Conservation (phyloP, 129 eudicot species). For the Centaurea solstitialis region DNA sequence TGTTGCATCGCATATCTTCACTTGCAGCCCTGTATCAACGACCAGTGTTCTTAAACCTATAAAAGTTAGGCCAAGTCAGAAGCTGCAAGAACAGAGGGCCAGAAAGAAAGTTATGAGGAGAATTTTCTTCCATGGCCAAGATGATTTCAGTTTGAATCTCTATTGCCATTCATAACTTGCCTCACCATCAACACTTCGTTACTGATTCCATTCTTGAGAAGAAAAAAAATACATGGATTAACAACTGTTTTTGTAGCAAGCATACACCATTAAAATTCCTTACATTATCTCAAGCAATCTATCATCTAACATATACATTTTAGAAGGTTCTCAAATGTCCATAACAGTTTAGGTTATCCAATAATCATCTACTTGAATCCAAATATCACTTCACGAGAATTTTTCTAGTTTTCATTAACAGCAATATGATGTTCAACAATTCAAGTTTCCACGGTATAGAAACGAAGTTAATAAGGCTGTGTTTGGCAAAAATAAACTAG, state of each 20-base stretch:
- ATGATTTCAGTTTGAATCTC: not conserved
- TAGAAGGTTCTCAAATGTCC: not conserved
- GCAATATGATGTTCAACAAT: not conserved
- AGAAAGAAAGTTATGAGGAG: not conserved
- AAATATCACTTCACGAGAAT: too few species aligned
- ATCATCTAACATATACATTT: not conserved
- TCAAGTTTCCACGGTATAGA: constrained; percentile 1
- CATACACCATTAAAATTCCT: not conserved
- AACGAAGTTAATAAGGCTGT: too few species aligned
- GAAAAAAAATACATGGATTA: not conserved
- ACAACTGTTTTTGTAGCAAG: not conserved
- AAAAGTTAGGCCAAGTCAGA: not conserved
- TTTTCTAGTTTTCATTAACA: not conserved
- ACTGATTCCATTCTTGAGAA: too few species aligned
- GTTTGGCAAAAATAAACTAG: too few species aligned
- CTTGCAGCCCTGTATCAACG: not conserved
- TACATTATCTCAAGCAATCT: not conserved
- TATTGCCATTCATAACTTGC: too few species aligned
- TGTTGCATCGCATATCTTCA: not conserved
- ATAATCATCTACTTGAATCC: not conserved
- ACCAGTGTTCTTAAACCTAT: not conserved
- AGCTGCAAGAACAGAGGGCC: too few species aligned
- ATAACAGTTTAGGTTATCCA: not conserved
- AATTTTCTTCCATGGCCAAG: not conserved
- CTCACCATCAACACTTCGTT: too few species aligned